These are phyloP conservation scores for Phialophora macrospora DNA, from an alignment of 2,329 filamentous ascomycete species.

Conservation along the genomic window DNA sequence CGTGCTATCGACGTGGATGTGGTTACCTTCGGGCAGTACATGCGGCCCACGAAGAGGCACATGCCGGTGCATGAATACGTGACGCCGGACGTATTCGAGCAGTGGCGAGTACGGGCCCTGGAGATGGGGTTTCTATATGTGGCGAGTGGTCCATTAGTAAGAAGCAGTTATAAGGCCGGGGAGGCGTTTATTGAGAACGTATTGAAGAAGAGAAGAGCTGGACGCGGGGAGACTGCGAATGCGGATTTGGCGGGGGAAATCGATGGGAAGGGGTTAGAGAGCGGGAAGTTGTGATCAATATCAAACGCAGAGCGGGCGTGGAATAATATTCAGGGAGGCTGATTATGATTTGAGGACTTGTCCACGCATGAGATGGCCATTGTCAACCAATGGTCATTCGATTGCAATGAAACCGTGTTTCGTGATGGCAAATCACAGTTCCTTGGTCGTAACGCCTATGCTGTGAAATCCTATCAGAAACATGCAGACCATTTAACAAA, in stretches of 20 bases:
- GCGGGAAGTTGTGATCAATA: slow-evolving; percentile 14
- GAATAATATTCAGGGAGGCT: not conserved
- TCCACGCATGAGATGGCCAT: not conserved
- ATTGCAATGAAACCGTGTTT: not conserved
- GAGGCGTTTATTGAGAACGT: slow-evolving; percentile 99
- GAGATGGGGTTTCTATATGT: slow-evolving; percentile 98
- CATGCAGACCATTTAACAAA: not conserved
- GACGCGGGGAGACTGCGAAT: slow-evolving; percentile 40
- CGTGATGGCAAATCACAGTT: not conserved
- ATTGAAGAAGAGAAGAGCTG: slow-evolving; percentile 71
- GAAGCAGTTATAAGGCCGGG: slow-evolving; percentile 96
- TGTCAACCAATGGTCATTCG: slow-evolving; percentile 26
- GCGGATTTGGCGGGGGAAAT: slow-evolving; percentile 39
- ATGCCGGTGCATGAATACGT: slow-evolving; percentile 97
- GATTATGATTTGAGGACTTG: not conserved
- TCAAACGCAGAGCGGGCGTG: not conserved
- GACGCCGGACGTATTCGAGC: slow-evolving; percentile 86
- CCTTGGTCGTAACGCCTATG: not conserved
- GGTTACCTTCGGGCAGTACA: slow-evolving; percentile 99
- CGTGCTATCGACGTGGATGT: slow-evolving; percentile 84
- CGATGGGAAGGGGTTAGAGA: slow-evolving; percentile 11
- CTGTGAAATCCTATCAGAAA: not conserved
- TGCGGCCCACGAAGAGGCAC: slow-evolving; percentile 97
- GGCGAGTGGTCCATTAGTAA: slow-evolving; percentile 87
- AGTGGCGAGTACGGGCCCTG: slow-evolving; percentile 86